Percentiles rank a stretch among this genome's conserved stretches.
phyloP scores from a whole-genome alignment of 2,329 filamentous ascomycete species.

The Monilinia aucupariae region DNA sequence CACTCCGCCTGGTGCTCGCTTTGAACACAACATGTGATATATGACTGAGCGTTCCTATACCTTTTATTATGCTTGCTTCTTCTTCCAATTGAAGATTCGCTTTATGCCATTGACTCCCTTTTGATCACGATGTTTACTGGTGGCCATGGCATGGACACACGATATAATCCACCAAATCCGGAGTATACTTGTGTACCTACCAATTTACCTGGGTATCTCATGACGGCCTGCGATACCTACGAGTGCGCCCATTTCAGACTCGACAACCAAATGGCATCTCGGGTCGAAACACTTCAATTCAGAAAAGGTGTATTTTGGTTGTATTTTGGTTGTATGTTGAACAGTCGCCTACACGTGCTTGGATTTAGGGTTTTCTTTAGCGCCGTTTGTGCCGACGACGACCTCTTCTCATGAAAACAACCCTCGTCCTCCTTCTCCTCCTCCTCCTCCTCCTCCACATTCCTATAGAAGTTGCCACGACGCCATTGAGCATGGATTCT shows the following conservation, averaged over 20 bases:
- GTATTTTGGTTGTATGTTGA: not conserved
- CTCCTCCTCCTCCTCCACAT: not conserved
- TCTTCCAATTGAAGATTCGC: not conserved
- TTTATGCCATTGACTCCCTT: not conserved
- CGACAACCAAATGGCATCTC: no score
- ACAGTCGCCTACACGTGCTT: slow-evolving; percentile 5
- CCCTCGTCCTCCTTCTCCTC: no score
- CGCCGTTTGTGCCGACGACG: slow-evolving; percentile 5
- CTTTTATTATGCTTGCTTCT: not conserved
- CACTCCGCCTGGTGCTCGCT: no score
- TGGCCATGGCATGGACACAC: no score
- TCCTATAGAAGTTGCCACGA: not conserved
- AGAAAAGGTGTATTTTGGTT: no score
- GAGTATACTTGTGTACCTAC: no score
- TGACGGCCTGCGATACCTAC: no score
- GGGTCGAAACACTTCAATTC: no score
- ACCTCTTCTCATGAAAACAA: not conserved
- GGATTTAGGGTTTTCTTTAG: slow-evolving; percentile 8
- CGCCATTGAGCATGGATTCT: not conserved
- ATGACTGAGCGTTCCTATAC: not conserved
- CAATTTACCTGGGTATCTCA: no score
- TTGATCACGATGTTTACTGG: not conserved
- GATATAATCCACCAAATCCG: no score
- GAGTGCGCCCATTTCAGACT: no score
- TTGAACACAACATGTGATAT: slow-evolving; percentile 3